Conservation (phyloP, 2,329 filamentous ascomycete species). For the Eutypa lata region DNA sequence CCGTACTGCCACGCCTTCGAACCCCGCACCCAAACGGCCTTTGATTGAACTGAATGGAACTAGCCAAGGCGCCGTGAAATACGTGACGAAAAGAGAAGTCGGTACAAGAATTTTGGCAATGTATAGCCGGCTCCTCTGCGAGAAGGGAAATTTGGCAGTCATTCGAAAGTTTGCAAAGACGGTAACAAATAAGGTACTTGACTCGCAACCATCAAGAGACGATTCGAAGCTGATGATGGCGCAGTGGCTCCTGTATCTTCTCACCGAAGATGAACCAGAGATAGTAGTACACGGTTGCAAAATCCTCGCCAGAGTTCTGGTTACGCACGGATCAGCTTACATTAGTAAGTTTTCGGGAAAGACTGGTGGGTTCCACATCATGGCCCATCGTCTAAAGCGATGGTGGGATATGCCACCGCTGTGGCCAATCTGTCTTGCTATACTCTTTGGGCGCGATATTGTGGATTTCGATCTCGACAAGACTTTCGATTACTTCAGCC, state of each 20-base stretch:
- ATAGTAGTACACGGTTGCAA: conserved; percentile 78
- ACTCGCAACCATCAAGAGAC: conserved; percentile 15
- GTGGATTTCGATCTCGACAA: conserved; percentile 69
- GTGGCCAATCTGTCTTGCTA: conserved; percentile 85
- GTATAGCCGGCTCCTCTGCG: conserved; percentile 75
- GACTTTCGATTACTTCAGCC: conserved; percentile 69
- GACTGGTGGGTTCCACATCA: conserved; percentile 81
- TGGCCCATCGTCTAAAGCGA: conserved; percentile 75
- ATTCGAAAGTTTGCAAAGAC: conserved; percentile 89
- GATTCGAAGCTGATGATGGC: conserved; percentile 30
- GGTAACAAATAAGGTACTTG: conserved; percentile 84
- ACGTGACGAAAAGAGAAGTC: conserved; percentile 64
- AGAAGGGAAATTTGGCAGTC: conserved; percentile 62
- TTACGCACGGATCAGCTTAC: conserved; percentile 78
- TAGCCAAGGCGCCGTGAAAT: conserved; percentile 31
- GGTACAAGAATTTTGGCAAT: conserved; percentile 73
- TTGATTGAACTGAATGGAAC: conserved; percentile 32
- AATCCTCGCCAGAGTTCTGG: conserved; percentile 78
- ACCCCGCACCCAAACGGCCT: conserved; percentile 30
- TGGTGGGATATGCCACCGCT: conserved; percentile 86
- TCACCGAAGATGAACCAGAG: conserved; percentile 81
- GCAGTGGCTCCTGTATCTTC: conserved; percentile 86
- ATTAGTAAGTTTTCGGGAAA: conserved; percentile 80
- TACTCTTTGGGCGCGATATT: conserved; percentile 83
- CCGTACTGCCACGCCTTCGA: conserved; percentile 39